phyloP scores from a whole-genome alignment of 192 early-diverging fungal species.

The Linnemannia schmuckeri region DNA sequence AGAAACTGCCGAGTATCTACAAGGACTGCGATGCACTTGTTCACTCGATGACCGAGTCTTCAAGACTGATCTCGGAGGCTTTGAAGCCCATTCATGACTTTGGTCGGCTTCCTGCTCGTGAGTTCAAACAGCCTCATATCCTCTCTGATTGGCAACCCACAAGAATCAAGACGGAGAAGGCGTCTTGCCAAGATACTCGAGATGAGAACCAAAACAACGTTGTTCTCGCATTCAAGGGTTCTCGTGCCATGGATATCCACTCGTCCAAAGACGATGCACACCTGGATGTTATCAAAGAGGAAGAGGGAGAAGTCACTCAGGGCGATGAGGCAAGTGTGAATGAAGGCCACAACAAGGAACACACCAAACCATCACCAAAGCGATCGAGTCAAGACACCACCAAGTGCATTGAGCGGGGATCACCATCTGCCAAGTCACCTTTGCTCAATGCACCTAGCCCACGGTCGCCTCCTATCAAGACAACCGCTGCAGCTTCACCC shows the following conservation, averaged over 20 bases:
- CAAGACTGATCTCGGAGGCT: background rate
- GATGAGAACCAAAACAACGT: background rate
- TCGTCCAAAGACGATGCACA: background rate
- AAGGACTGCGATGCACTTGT: background rate
- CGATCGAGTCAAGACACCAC: background rate
- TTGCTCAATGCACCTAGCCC: background rate
- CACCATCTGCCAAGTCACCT: background rate
- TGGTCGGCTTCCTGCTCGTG: background rate
- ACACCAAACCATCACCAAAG: background rate
- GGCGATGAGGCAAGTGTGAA: background rate
- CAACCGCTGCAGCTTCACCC: background rate
- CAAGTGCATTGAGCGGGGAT: background rate
- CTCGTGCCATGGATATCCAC: too few relatives aligned
- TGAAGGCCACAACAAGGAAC: background rate
- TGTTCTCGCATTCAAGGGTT: background rate
- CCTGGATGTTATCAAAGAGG: background rate
- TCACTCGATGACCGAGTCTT: background rate
- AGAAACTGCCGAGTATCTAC: background rate
- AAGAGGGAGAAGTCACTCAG: background rate
- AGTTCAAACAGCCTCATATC: background rate
- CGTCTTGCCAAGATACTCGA: background rate
- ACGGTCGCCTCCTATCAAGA: background rate
- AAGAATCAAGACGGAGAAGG: background rate
- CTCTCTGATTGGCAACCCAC: background rate
- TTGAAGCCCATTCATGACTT: background rate